Conservation (phyloP, 2,329 filamentous ascomycete genomes). For the Aspergillus pseudoviridinutans region DNA sequence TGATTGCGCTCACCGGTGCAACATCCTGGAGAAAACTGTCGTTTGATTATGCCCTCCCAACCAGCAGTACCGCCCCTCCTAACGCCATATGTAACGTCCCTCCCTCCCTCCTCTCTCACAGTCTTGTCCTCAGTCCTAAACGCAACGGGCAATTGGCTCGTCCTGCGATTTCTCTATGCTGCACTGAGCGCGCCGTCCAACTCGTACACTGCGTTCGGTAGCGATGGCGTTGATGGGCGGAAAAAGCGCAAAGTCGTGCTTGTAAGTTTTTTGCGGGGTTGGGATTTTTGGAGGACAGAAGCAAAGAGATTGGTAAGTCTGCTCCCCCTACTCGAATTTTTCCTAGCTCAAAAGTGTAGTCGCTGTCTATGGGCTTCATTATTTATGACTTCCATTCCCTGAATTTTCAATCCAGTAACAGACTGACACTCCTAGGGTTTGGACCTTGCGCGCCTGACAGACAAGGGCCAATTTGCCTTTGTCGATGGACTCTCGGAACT, state of each 20-base stretch:
- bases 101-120: slow-evolving; percentile 36
- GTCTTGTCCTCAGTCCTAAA: slow-evolving; percentile 43
- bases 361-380: background rate
- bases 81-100: slow-evolving; percentile 33
- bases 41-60: slow-evolving; percentile 35
- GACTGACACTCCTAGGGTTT: slow-evolving; percentile 51
- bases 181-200: slow-evolving; percentile 33
- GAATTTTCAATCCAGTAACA: background rate
- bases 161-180: slow-evolving; percentile 49
- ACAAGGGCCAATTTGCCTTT: slow-evolving; percentile 62
- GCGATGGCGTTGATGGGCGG: slow-evolving; percentile 25
- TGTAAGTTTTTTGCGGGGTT: slow-evolving; percentile 77
- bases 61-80: slow-evolving; percentile 39
- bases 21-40: background rate
- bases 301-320: slow-evolving; percentile 60
- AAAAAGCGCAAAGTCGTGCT: slow-evolving; percentile 59
- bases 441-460: slow-evolving; percentile 60
- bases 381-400: background rate
- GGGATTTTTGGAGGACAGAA: slow-evolving; percentile 72
- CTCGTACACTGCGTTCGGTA: slow-evolving; percentile 15
- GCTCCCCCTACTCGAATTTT: background rate
- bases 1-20: background rate
- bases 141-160: slow-evolving; percentile 55
- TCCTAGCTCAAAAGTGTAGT: too few relatives aligned
- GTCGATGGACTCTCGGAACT: slow-evolving; percentile 69